Conservation (phyloP, 176 grass and related monocot species). For the Panicum miliaceum region DNA sequence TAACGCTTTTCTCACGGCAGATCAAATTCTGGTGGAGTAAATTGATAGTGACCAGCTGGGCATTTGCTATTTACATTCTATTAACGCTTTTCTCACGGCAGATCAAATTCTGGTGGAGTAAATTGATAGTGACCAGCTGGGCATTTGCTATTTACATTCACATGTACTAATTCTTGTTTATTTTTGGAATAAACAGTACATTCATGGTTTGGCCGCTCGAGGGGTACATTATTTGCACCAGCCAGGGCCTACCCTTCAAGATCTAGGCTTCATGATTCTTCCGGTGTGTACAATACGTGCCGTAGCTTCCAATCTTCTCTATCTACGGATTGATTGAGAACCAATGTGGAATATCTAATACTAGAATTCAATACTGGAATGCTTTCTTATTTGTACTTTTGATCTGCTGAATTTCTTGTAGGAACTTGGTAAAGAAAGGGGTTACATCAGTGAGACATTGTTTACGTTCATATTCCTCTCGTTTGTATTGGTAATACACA, state of each 20-base stretch:
- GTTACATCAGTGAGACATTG: conserved; percentile 78
- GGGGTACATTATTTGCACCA: conserved; percentile 91
- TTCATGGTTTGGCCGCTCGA: conserved; percentile 82
- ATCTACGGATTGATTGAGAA: background rate
- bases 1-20: background rate
- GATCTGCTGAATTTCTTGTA: conserved; percentile 29
- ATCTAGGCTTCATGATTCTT: conserved; percentile 89
- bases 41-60: background rate
- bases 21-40: background rate
- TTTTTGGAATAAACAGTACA: conserved; percentile 57
- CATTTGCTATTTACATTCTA: background rate
- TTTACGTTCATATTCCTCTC: conserved; percentile 76
- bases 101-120: background rate
- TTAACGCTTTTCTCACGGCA: background rate
- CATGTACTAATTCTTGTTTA: background rate
- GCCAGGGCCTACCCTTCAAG: conserved; percentile 81
- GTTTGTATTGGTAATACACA: conserved; percentile 66
- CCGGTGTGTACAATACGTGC: conserved; percentile 54
- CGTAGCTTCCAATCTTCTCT: background rate
- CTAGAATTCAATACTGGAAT: background rate
- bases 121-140: background rate
- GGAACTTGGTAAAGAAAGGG: conserved; percentile 84
- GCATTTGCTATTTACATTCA: background rate
- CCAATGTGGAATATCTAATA: background rate
- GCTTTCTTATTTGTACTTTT: conserved; percentile 24